These are phyloP conservation scores for Tolypocladium cylindrosporum DNA, from an alignment of 2,329 filamentous ascomycete genomes.

Conservation along the genomic window DNA sequence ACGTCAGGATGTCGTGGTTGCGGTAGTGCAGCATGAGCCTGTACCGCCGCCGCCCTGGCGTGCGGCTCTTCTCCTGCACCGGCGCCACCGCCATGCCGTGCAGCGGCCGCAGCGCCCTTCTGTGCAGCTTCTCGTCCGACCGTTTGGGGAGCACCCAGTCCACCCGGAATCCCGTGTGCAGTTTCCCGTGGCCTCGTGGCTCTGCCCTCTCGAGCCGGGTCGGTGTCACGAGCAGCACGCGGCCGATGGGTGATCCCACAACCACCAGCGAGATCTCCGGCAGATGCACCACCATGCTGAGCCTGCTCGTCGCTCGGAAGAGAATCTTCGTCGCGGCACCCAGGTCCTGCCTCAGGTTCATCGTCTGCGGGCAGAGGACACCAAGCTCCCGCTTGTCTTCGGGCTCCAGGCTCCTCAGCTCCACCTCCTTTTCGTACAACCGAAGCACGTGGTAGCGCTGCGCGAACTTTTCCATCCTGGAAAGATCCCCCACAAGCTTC, in stretches of 20 bases:
- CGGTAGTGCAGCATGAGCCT: constrained; percentile 62
- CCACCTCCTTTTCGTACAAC: constrained; percentile 37
- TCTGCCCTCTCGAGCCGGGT: constrained; percentile 19
- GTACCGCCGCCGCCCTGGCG: constrained; percentile 39
- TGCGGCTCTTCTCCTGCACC: constrained; percentile 33
- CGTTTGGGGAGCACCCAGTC: constrained; percentile 41
- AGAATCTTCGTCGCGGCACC: constrained; percentile 10
- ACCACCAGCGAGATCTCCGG: constrained; percentile 62
- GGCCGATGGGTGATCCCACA: constrained; percentile 55
- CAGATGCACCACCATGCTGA: constrained; percentile 55
- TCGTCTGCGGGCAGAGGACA: constrained; percentile 18
- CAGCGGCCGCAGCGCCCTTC: constrained; percentile 41
- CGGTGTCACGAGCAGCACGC: constrained; percentile 54
- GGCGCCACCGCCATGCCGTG: constrained; percentile 60
- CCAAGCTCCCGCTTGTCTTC: constrained; percentile 16
- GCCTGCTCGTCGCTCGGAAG: constrained; percentile 23
- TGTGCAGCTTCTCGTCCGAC: constrained; percentile 32
- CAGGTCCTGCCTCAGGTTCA: constrained; percentile 15
- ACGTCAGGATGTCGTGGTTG: constrained; percentile 60
- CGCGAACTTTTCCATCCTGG: constrained; percentile 1
- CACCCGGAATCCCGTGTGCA: constrained; percentile 37
- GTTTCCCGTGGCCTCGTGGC: constrained; percentile 8
- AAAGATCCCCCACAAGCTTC: not conserved
- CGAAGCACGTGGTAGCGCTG: constrained; percentile 30
- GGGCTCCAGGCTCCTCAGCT: constrained; percentile 28